Evolutionary conservation across 2,329 filamentous ascomycete genomes (phyloP).

Genomic region (Monilinia fructigena): DNA sequence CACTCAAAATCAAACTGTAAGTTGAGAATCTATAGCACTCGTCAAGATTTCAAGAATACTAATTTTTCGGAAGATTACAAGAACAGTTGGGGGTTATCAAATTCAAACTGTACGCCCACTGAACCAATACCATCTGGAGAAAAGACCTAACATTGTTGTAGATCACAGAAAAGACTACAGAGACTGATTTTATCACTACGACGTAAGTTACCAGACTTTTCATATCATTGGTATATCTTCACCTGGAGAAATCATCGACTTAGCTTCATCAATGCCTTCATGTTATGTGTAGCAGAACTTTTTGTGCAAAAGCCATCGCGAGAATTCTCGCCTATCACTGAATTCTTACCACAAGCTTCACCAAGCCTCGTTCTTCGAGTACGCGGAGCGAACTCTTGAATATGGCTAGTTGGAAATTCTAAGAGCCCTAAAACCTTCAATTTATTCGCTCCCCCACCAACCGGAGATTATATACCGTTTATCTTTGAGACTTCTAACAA

Average conservation of each 20-base stretch:
- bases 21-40: not conserved
- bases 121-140: not conserved
- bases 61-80: not conserved
- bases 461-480: too few species aligned
- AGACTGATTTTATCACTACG: conserved; percentile 16
- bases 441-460: too few species aligned
- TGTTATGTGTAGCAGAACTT: too few species aligned
- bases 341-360: too few species aligned
- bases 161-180: conserved; percentile 20
- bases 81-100: conserved; percentile 4
- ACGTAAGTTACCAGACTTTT: conserved; percentile 5
- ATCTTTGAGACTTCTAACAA: too few species aligned
- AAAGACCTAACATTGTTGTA: not conserved
- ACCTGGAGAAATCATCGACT: not conserved
- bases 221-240: not conserved
- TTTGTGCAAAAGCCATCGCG: too few species aligned
- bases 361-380: too few species aligned
- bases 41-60: not conserved
- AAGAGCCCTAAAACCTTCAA: too few species aligned
- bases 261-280: too few species aligned
- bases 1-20: conserved; percentile 16
- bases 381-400: too few species aligned
- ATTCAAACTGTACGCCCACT: conserved; percentile 9
- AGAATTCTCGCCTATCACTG: too few species aligned
- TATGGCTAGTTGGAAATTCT: too few species aligned